These are phyloP conservation scores for baker's yeast (Saccharomyces cerevisiae) DNA, from an alignment of 805 yeast species.

Conservation along the genomic window DNA sequence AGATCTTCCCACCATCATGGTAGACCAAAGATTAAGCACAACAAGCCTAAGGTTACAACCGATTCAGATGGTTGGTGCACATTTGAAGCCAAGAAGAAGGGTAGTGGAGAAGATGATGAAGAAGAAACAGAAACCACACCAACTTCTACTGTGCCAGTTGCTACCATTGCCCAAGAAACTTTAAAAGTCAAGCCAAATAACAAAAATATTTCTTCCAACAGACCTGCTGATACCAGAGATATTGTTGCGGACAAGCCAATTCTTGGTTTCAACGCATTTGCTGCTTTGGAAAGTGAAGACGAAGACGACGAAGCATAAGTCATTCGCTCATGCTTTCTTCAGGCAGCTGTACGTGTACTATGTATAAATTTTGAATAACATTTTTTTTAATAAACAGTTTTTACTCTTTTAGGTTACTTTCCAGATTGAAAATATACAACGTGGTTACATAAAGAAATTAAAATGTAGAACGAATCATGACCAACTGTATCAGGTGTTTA, in stretches of 20 bases:
- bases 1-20: conserved; percentile 41
- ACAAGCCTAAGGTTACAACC: conserved; percentile 41
- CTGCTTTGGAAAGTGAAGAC: conserved; percentile 57
- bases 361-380: background rate
- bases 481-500: conserved; percentile 30
- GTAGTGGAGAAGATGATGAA: conserved; percentile 21
- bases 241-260: conserved; percentile 59
- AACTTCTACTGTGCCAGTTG: conserved; percentile 7
- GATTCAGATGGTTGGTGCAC: conserved; percentile 87
- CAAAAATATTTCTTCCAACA: conserved; percentile 65
- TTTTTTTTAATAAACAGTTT: background rate
- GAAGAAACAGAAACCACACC: conserved; percentile 39
- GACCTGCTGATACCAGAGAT: conserved; percentile 67
- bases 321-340: background rate
- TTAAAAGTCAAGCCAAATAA: conserved; percentile 61
- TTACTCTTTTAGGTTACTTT: background rate
- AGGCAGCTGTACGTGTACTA: background rate
- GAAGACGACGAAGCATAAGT: conserved; percentile 36
- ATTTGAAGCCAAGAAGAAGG: conserved; percentile 37
- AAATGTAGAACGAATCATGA: conserved; percentile 30
- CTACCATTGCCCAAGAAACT: conserved; percentile 36
- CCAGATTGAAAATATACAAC: background rate
- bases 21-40: conserved; percentile 52
- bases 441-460: conserved; percentile 1
- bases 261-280: conserved; percentile 69